Evolutionary conservation across 2,329 filamentous ascomycete species (phyloP).

Genomic region (Penicillium sp.): DNA sequence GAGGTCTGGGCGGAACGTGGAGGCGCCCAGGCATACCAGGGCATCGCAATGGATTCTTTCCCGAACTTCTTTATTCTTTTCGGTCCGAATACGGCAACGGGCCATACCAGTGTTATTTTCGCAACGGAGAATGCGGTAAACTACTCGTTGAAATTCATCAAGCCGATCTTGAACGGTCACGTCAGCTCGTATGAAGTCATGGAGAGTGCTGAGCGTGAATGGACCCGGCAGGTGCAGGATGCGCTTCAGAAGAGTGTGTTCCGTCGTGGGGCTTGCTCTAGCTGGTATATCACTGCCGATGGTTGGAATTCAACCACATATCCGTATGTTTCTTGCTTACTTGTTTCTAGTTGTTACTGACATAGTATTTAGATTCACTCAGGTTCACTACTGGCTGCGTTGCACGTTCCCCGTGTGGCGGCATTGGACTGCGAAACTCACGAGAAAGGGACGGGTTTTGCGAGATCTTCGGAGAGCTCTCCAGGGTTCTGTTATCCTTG

Average conservation of each 20-base stretch:
- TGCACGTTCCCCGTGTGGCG: conserved; percentile 56
- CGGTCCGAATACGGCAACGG: conserved; percentile 63
- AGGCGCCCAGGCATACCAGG: conserved; percentile 63
- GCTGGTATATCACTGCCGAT: conserved; percentile 51
- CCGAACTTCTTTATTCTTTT: conserved; percentile 66
- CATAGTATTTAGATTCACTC: conserved; percentile 43
- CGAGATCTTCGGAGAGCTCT: conserved; percentile 23
- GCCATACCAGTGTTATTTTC: conserved; percentile 61
- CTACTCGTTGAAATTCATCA: conserved; percentile 60
- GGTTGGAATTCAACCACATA: conserved; percentile 54
- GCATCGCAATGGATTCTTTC: conserved; percentile 58
- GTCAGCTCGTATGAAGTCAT: conserved; percentile 51
- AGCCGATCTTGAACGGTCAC: conserved; percentile 51
- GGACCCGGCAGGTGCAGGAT: conserved; percentile 50
- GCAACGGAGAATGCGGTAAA: conserved; percentile 63
- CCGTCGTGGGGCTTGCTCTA: conserved; percentile 47
- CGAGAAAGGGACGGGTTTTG: conserved; percentile 47
- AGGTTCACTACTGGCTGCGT: conserved; percentile 52
- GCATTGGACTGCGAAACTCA: conserved; percentile 56
- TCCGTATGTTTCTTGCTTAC: conserved; percentile 36
- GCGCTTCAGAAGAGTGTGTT: conserved; percentile 50
- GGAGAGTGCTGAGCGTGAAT: conserved; percentile 49
- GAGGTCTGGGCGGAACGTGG: conserved; percentile 60
- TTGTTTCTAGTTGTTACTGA: conserved; percentile 12
- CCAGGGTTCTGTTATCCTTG: conserved; percentile 21